phyloP scores from a whole-genome alignment of 768 basidiomycete species.

The Nidula microcarpa region DNA sequence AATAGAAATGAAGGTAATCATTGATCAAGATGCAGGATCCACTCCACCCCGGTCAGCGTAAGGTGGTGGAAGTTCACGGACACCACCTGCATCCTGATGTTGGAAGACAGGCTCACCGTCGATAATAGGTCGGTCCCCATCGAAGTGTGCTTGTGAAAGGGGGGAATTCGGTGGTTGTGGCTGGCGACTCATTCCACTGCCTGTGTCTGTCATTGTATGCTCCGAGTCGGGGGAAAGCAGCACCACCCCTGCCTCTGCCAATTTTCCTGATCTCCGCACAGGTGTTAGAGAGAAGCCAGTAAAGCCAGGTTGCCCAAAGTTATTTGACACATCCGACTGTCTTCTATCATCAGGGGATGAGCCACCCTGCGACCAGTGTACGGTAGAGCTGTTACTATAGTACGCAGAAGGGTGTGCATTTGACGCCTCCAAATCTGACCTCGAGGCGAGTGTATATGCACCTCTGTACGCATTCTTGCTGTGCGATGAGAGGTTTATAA shows the following conservation, averaged over 20 bases:
- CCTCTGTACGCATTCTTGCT: background rate
- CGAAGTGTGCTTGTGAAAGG: constrained; percentile 1
- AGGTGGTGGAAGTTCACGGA: constrained; percentile 38
- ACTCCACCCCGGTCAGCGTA: constrained; percentile 19
- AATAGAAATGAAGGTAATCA: too few species aligned
- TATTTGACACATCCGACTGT: background rate
- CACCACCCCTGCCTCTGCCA: background rate
- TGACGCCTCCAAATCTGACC: background rate
- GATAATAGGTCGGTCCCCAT: background rate
- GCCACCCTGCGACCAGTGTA: background rate
- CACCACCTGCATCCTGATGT: constrained; percentile 29
- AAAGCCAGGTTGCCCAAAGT: too few species aligned
- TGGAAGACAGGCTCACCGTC: constrained; percentile 21
- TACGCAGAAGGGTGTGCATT: constrained; percentile 1
- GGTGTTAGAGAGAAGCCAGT: background rate
- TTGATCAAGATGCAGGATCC: too few species aligned
- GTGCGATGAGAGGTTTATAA: constrained; percentile 4
- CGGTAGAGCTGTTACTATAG: background rate
- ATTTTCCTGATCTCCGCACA: background rate
- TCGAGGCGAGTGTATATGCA: background rate
- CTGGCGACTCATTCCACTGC: background rate
- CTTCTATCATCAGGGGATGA: background rate
- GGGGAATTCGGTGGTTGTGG: background rate
- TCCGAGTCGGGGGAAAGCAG: too few species aligned
- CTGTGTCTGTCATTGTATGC: too few species aligned